phyloP scores from a whole-genome alignment of 140 eudicot species.

The Erigeron philadelphicus region DNA sequence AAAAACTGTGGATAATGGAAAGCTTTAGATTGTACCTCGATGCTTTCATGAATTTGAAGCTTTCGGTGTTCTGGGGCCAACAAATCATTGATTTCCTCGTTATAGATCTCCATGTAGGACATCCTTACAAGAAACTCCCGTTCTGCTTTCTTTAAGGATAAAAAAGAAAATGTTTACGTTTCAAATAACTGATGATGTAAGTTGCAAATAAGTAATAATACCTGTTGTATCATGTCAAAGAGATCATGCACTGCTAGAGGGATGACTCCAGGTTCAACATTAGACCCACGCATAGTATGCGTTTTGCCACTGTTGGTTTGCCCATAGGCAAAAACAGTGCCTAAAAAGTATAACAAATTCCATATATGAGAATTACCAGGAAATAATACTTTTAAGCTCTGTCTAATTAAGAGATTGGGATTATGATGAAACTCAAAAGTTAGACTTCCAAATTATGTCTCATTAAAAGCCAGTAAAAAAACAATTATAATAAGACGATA shows the following conservation, averaged over 20 bases:
- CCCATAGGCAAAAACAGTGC: constrained; percentile 99
- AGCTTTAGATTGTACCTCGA: constrained; percentile 48
- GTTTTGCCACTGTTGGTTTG: constrained; percentile 98
- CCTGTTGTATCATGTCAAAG: constrained; percentile 76
- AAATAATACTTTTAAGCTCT: background rate
- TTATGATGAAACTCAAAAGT: constrained; percentile 18
- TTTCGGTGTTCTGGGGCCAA: constrained; percentile 88
- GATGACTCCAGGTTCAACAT: constrained; percentile 82
- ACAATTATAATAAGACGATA: background rate
- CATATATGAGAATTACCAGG: background rate
- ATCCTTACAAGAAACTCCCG: constrained; percentile 91
- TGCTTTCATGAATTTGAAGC: constrained; percentile 87
- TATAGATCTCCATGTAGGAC: constrained; percentile 98
- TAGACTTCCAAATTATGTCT: constrained; percentile 4
- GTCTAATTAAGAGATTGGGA: background rate
- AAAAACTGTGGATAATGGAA: background rate
- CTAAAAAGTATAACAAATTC: constrained; percentile 30
- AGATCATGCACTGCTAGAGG: constrained; percentile 83
- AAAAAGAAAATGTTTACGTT: background rate
- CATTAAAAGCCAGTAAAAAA: constrained; percentile 6
- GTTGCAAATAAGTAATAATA: constrained; percentile 24
- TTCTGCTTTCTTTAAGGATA: constrained; percentile 45
- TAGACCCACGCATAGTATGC: constrained; percentile 93
- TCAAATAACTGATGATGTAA: constrained; percentile 18
- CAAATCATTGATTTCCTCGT: constrained; percentile 93